These are phyloP conservation scores for Fusarium praegraminearum DNA, from an alignment of 2,329 filamentous ascomycete species.

Conservation along the genomic window DNA sequence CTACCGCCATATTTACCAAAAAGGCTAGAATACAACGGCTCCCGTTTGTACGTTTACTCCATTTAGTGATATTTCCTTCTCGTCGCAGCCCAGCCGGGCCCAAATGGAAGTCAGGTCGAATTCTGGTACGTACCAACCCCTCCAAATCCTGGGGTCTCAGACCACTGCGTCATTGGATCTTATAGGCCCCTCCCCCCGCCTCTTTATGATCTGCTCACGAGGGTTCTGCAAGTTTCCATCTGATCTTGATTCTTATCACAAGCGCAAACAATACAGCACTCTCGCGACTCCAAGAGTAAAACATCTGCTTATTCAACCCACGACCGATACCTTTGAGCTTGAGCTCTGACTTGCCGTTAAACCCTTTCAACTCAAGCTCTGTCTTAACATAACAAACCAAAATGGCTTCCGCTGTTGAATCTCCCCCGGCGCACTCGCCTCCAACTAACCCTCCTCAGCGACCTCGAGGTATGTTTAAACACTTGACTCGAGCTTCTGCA, in stretches of 20 bases:
- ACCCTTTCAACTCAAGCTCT: constrained; percentile 32
- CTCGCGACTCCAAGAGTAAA: not conserved
- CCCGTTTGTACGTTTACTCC: too few relatives aligned
- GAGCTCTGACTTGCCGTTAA: constrained; percentile 28
- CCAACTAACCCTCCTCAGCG: constrained; percentile 57
- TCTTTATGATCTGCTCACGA: constrained; percentile 44
- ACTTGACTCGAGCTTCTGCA: not conserved
- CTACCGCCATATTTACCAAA: not conserved
- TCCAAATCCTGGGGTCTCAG: constrained; percentile 35
- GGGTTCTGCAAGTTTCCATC: constrained; percentile 36
- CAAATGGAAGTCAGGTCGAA: not conserved
- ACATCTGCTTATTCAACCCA: constrained; percentile 17
- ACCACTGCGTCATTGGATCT: constrained; percentile 45
- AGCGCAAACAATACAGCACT: constrained; percentile 16
- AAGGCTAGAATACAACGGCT: constrained; percentile 8
- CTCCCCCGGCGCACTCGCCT: constrained; percentile 57
- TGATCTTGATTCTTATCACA: constrained; percentile 43
- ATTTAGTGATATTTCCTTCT: not conserved
- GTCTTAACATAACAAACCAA: constrained; percentile 37
- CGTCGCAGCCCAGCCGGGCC: not conserved
- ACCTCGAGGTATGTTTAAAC: constrained; percentile 57
- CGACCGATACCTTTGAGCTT: constrained; percentile 18
- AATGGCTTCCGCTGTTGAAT: constrained; percentile 58
- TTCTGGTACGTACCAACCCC: constrained; percentile 34
- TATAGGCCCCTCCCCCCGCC: constrained; percentile 32